Conservation (phyloP, 108 stramenopile species). For the Licmophora abbreviata region DNA sequence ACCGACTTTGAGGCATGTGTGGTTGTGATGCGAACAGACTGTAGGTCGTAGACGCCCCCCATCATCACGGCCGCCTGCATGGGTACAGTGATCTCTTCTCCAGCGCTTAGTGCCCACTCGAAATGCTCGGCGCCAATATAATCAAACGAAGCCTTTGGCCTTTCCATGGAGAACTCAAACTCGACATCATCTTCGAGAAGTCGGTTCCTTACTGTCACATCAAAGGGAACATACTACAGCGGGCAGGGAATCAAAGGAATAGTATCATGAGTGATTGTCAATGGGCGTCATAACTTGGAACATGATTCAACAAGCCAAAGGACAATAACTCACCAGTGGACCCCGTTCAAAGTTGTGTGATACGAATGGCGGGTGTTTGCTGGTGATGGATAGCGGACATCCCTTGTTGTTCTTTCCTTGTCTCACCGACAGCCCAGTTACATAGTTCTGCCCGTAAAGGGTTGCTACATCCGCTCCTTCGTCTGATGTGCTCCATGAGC, state of each 20-base stretch:
- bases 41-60: slow-evolving; percentile 65
- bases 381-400: slow-evolving; percentile 57
- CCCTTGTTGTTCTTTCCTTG: slow-evolving; percentile 32
- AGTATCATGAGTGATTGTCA: no score
- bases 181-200: slow-evolving; percentile 41
- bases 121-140: slow-evolving; percentile 46
- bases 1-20: slow-evolving; percentile 7
- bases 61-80: slow-evolving; percentile 46
- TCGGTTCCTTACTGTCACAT: slow-evolving; percentile 49
- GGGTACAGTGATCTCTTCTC: slow-evolving; percentile 47
- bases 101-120: slow-evolving; percentile 27
- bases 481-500: slow-evolving; percentile 45
- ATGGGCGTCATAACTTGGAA: no score
- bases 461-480: slow-evolving; percentile 11
- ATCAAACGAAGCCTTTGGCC: slow-evolving; percentile 35
- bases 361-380: slow-evolving; percentile 35
- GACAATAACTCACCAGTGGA: slow-evolving; percentile 28
- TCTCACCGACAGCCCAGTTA: slow-evolving; percentile 42
- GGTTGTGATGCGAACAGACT: slow-evolving; percentile 24
- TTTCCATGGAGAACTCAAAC: slow-evolving; percentile 49
- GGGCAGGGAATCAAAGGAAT: no score
- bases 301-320: no score
- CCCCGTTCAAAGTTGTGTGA: slow-evolving; percentile 54
- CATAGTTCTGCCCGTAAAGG: slow-evolving; percentile 53
- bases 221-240: slow-evolving; percentile 36